These are phyloP conservation scores for Adiantum capillusveneris DNA, from an alignment of 75 land plant genomes.

Conservation along the genomic window DNA sequence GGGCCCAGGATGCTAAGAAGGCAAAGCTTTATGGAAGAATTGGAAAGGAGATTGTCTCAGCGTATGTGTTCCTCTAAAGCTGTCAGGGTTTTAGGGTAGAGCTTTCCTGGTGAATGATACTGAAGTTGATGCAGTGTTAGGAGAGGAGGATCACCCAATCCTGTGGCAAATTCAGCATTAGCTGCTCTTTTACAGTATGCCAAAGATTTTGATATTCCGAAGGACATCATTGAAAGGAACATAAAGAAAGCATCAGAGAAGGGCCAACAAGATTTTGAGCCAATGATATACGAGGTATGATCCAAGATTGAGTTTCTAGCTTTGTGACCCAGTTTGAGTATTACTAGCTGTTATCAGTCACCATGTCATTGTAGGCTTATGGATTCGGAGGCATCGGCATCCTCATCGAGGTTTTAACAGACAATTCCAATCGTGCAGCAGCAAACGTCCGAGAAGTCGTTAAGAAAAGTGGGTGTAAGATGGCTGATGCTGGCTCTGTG, in stretches of 20 bases:
- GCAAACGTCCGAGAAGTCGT: constrained; percentile 74
- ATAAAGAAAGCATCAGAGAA: constrained; percentile 91
- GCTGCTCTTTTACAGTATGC: constrained; percentile 81
- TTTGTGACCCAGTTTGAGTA: too few relatives aligned
- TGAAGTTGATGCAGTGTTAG: constrained; percentile 43
- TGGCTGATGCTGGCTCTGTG: constrained; percentile 95
- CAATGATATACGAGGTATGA: constrained; percentile 82
- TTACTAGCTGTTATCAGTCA: too few relatives aligned
- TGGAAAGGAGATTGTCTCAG: constrained; percentile 85
- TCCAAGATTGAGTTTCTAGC: too few relatives aligned
- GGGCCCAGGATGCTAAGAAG: constrained; percentile 80
- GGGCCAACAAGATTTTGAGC: constrained; percentile 80
- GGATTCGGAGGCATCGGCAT: constrained; percentile 88
- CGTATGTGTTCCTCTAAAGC: constrained; percentile 41
- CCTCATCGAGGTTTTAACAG: constrained; percentile 79
- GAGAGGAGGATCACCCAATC: constrained; percentile 76
- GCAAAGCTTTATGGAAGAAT: constrained; percentile 67
- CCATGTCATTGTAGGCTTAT: constrained; percentile 61
- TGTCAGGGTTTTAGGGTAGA: neutral
- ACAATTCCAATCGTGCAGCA: constrained; percentile 78
- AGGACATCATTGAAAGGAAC: constrained; percentile 82
- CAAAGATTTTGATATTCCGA: constrained; percentile 83
- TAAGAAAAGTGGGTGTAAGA: constrained; percentile 84
- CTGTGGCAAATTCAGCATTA: constrained; percentile 62
- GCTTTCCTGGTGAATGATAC: neutral